Percentiles rank a stretch among this genome's conserved stretches.
phyloP scores from a whole-genome alignment of 495 filamentous ascomycete genomes.

The Annulohypoxylon moriforme region DNA sequence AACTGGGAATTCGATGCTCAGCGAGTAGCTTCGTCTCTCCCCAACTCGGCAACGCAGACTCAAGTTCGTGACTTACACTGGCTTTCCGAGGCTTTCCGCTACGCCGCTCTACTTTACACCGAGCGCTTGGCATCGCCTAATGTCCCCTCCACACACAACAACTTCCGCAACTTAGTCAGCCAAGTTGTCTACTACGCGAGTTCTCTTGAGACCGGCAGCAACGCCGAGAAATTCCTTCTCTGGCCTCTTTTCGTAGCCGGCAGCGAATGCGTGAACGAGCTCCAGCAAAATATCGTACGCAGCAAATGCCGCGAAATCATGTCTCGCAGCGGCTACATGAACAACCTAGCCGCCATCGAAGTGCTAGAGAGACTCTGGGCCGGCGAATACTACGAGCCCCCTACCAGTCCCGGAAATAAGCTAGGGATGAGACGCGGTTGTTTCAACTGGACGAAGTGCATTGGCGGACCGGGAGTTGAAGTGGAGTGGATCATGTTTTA shows the following conservation, averaged over 20 bases:
- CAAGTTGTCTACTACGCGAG: constrained; percentile 84
- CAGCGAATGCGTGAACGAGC: constrained; percentile 86
- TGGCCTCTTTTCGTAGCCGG: constrained; percentile 95
- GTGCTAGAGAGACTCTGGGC: constrained; percentile 87
- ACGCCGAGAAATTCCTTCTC: constrained; percentile 85
- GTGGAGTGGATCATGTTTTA: constrained; percentile 91
- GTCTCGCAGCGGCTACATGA: constrained; percentile 88
- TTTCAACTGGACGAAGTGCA: constrained; percentile 82
- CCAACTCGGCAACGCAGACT: constrained; percentile 56
- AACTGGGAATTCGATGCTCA: constrained; percentile 78
- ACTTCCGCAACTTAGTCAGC: constrained; percentile 84
- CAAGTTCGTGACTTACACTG: constrained; percentile 66
- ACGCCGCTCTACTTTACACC: constrained; percentile 88
- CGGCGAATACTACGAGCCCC: constrained; percentile 61
- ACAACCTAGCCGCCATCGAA: constrained; percentile 87
- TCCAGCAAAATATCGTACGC: constrained; percentile 80
- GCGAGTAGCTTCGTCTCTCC: constrained; percentile 56
- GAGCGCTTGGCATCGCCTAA: constrained; percentile 86
- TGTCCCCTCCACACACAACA: constrained; percentile 76
- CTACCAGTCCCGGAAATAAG: constrained; percentile 47
- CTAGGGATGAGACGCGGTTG: constrained; percentile 54
- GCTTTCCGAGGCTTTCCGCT: constrained; percentile 88
- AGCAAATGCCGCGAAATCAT: constrained; percentile 86
- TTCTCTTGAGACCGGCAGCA: constrained; percentile 72
- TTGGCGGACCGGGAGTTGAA: constrained; percentile 72